phyloP scores from a whole-genome alignment of 2,329 filamentous ascomycete species.

The Penicillium sp. region DNA sequence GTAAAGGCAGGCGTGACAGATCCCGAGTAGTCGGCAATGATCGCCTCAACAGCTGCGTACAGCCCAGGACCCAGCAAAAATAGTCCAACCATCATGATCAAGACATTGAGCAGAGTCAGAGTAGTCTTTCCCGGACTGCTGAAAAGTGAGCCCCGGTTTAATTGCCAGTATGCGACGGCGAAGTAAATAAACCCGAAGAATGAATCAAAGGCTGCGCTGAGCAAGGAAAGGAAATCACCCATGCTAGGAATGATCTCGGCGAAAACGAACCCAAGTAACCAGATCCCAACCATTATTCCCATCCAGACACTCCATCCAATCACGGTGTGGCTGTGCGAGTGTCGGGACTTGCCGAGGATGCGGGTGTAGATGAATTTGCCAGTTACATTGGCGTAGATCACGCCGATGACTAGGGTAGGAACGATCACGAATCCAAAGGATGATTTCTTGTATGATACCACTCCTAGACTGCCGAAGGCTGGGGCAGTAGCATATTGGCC shows the following conservation, averaged over 20 bases:
- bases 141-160: constrained; percentile 45
- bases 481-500: constrained; percentile 52
- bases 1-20: constrained; percentile 49
- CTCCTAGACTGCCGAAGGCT: constrained; percentile 49
- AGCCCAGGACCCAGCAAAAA: constrained; percentile 53
- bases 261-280: constrained; percentile 48
- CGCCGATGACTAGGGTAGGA: constrained; percentile 50
- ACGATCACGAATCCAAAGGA: constrained; percentile 54
- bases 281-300: constrained; percentile 44
- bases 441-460: constrained; percentile 47
- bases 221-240: constrained; percentile 51
- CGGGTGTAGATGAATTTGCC: constrained; percentile 50
- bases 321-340: constrained; percentile 49
- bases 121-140: constrained; percentile 33
- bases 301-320: constrained; percentile 50
- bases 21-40: constrained; percentile 51
- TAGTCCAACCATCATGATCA: constrained; percentile 48
- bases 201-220: constrained; percentile 50
- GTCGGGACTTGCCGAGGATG: constrained; percentile 45
- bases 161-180: constrained; percentile 49
- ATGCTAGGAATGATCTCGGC: constrained; percentile 51
- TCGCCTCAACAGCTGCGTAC: constrained; percentile 54
- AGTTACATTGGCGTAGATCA: constrained; percentile 51
- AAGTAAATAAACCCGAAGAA: constrained; percentile 55
- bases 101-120: constrained; percentile 47